phyloP scores from a whole-genome alignment of 495 filamentous ascomycete genomes.

The Hypoxylon rickii region DNA sequence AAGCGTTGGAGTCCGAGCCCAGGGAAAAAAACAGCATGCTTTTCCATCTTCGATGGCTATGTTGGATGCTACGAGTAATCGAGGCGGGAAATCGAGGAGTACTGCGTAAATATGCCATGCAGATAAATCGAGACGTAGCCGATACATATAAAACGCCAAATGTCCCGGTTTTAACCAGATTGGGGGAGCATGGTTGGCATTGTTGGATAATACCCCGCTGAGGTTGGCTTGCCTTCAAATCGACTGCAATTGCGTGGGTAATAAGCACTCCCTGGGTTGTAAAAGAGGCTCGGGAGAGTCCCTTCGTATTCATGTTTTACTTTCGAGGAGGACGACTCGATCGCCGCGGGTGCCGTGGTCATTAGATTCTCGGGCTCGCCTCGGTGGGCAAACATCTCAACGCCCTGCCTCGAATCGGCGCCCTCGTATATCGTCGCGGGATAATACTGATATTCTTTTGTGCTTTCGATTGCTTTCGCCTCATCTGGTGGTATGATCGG shows the following conservation, averaged over 20 bases:
- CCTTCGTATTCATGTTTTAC: constrained; percentile 52
- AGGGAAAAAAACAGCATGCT: constrained; percentile 35
- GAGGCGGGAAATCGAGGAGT: constrained; percentile 13
- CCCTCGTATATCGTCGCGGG: constrained; percentile 51
- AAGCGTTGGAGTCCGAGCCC: constrained; percentile 15
- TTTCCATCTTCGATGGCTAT: constrained; percentile 33
- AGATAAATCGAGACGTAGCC: constrained; percentile 10
- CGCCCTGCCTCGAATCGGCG: constrained; percentile 42
- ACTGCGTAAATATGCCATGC: constrained; percentile 11
- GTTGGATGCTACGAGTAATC: constrained; percentile 21
- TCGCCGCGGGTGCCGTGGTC: constrained; percentile 22
- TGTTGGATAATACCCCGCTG: constrained; percentile 52
- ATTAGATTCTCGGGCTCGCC: constrained; percentile 42
- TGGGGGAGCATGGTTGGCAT: constrained; percentile 43
- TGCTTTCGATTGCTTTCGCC: constrained; percentile 47
- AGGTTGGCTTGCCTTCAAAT: constrained; percentile 52
- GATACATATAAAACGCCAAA: constrained; percentile 3
- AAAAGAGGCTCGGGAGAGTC: constrained; percentile 48
- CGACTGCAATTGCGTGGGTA: constrained; percentile 45
- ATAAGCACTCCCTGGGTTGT: constrained; percentile 39
- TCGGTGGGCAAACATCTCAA: constrained; percentile 50
- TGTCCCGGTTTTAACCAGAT: constrained; percentile 17
- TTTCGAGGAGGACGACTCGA: constrained; percentile 33
- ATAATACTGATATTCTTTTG: constrained; percentile 55
- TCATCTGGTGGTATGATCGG: constrained; percentile 52